Conservation (phyloP, 306 rosid species). For the Acacia crassicarpa region DNA sequence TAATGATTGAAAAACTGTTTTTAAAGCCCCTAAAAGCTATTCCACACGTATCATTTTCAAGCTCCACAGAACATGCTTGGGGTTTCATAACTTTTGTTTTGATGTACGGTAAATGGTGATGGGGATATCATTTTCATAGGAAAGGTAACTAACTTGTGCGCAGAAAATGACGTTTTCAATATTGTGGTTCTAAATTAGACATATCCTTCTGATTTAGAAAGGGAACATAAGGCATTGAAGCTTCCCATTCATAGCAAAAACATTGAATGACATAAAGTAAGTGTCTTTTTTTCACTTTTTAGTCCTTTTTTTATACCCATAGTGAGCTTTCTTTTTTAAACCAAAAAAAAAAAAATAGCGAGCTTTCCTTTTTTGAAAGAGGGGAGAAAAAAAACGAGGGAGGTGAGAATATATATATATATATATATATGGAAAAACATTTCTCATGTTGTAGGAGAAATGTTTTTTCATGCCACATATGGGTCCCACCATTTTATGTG, state of each 20-base stretch:
- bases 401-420: background rate
- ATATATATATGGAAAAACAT: too few relatives aligned
- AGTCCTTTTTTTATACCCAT: background rate
- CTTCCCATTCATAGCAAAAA: background rate
- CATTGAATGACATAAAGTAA: background rate
- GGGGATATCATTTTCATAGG: constrained; percentile 8
- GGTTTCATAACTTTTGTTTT: background rate
- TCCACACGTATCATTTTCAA: background rate
- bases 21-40: too few relatives aligned
- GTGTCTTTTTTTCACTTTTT: background rate
- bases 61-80: background rate
- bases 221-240: background rate
- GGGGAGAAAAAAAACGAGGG: background rate
- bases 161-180: background rate
- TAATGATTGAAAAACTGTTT: too few relatives aligned
- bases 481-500: too few relatives aligned
- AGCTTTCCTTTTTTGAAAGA: background rate
- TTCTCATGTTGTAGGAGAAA: too few relatives aligned
- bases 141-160: background rate
- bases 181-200: background rate
- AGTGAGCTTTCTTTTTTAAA: background rate
- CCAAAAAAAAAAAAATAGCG: too few relatives aligned
- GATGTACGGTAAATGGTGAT: background rate
- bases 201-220: background rate
- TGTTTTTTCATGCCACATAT: too few relatives aligned